Evolutionary conservation across 2,329 filamentous ascomycete genomes (phyloP).

Genomic region (Helotiales sp.): DNA sequence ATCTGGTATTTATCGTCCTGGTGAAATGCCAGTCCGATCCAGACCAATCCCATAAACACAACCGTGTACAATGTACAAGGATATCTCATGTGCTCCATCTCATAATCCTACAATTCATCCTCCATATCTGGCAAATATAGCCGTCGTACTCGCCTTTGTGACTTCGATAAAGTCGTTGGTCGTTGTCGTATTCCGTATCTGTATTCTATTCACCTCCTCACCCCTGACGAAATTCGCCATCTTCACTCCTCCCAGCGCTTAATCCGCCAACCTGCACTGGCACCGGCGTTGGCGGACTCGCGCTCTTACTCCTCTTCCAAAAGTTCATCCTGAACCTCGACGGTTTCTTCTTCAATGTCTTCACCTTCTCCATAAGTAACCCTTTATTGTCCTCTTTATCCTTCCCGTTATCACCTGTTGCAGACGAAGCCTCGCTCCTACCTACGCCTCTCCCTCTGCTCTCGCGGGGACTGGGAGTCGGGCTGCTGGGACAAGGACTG

Average conservation of each 20-base stretch:
- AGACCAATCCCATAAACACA: neutral
- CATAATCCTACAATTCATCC: constrained; percentile 1
- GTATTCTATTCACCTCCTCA: neutral
- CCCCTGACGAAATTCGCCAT: constrained; percentile 1
- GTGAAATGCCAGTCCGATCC: neutral
- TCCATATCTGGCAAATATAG: neutral
- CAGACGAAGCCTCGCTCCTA: constrained; percentile 12
- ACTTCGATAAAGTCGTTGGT: neutral
- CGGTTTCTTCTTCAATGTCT: constrained; percentile 59
- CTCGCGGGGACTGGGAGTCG: neutral
- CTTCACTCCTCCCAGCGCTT: neutral
- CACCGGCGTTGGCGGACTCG: constrained; percentile 27
- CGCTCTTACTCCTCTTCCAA: constrained; percentile 35
- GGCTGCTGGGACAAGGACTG: constrained; percentile 13
- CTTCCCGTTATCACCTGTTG: constrained; percentile 38
- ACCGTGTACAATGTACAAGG: neutral
- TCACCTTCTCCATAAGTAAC: constrained; percentile 47
- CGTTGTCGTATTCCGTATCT: neutral
- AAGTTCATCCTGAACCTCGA: constrained; percentile 63
- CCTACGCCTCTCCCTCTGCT: constrained; percentile 8
- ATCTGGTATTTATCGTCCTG: neutral
- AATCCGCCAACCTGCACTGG: constrained; percentile 14
- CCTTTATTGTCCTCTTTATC: constrained; percentile 25
- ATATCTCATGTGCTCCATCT: neutral
- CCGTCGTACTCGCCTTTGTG: neutral